Percentiles rank a stretch among this genome's conserved stretches.
Evolutionary conservation across 202 grass and related monocot genomes (phyloP).

Genomic region (Saccharum hybrid): DNA sequence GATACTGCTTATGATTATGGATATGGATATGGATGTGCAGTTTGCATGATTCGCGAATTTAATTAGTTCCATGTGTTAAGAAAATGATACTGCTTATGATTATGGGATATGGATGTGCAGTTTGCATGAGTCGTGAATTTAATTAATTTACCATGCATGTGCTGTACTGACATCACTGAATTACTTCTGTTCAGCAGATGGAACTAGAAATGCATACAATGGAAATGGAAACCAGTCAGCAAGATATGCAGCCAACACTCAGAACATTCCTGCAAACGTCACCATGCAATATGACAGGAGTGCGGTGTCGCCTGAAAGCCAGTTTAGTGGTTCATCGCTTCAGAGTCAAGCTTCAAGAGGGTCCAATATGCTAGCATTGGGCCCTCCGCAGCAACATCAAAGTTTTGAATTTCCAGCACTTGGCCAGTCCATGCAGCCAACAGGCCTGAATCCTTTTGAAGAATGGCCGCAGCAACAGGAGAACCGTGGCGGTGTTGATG

Average conservation of each 20-base stretch:
- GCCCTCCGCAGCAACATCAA: slow-evolving; percentile 52
- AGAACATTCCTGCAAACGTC: slow-evolving; percentile 47
- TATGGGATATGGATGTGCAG: background rate
- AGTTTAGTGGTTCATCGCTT: slow-evolving; percentile 51
- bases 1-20: slow-evolving; percentile 22
- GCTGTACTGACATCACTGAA: slow-evolving; percentile 29
- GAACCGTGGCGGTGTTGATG: slow-evolving; percentile 63
- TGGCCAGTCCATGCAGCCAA: slow-evolving; percentile 52
- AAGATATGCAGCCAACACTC: slow-evolving; percentile 55
- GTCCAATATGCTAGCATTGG: slow-evolving; percentile 63
- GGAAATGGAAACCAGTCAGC: slow-evolving; percentile 55
- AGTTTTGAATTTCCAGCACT: slow-evolving; percentile 54
- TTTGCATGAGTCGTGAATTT: background rate
- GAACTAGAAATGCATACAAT: slow-evolving; percentile 52
- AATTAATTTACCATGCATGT: background rate
- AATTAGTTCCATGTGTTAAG: background rate
- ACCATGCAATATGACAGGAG: slow-evolving; percentile 60
- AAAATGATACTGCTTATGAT: slow-evolving; percentile 26
- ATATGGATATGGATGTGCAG: background rate
- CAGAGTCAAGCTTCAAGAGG: slow-evolving; percentile 50
- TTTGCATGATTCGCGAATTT: background rate
- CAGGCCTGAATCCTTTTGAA: slow-evolving; percentile 48
- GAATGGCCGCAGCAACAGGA: slow-evolving; percentile 54
- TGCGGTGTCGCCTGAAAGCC: slow-evolving; percentile 50
- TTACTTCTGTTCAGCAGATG: slow-evolving; percentile 55